These are phyloP conservation scores for Tephrocybe sp. DNA, from an alignment of 768 basidiomycete species.

Conservation along the genomic window DNA sequence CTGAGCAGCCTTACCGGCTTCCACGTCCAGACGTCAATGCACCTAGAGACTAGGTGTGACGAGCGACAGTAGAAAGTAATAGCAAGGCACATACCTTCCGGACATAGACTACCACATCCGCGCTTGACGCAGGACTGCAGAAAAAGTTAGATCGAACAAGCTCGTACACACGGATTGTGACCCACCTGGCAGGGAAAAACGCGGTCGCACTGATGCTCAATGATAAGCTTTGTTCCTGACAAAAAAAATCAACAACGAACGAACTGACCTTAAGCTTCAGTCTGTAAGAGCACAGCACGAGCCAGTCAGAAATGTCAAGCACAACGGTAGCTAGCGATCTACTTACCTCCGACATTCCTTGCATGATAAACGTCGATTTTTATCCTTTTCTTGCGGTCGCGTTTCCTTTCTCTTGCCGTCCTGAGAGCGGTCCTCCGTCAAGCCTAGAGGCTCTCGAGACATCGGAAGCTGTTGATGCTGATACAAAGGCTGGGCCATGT, in stretches of 20 bases:
- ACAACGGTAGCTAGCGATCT: neutral
- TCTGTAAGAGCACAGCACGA: conserved; percentile 22
- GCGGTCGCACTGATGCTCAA: conserved; percentile 50
- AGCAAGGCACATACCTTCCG: conserved; percentile 41
- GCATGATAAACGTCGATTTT: conserved; percentile 45
- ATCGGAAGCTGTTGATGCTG: conserved; percentile 12
- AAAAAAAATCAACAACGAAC: neutral
- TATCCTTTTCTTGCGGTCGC: conserved; percentile 37
- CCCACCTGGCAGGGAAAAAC: conserved; percentile 59
- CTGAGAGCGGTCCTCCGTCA: conserved; percentile 3
- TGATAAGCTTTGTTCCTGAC: neutral
- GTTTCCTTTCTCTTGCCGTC: conserved; percentile 10
- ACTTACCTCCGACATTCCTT: conserved; percentile 49
- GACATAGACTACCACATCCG: conserved; percentile 62
- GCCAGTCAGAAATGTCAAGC: neutral
- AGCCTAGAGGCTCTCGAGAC: conserved; percentile 4
- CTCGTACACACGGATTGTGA: conserved; percentile 1
- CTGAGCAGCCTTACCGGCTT: conserved; percentile 45
- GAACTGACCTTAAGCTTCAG: conserved; percentile 47
- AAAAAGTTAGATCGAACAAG: conserved; percentile 17
- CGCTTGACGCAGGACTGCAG: conserved; percentile 59
- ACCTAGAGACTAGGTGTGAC: conserved; percentile 29
- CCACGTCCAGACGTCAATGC: conserved; percentile 61
- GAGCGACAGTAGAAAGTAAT: conserved; percentile 8
- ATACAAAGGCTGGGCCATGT: conserved; percentile 5